Base-by-base conservation (phyloP, 169 alveolate genomes). In the Theileria annulata region DNA sequence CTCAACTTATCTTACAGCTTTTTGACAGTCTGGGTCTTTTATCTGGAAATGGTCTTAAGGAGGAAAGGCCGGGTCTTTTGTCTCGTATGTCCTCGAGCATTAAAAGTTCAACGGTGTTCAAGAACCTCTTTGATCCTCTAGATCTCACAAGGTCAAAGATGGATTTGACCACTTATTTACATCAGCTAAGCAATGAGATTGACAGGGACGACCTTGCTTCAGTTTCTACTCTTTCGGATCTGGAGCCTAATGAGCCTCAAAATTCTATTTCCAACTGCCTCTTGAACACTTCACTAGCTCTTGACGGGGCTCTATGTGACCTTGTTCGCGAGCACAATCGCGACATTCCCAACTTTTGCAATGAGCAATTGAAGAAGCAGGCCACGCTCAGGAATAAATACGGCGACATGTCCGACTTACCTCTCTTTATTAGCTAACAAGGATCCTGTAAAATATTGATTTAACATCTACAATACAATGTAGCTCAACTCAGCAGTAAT, bases 391-490 rank as follows among this genome's bases (percentile, higher is more conserved):
- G 77, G 47, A 72, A 72, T 33, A 72, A 30, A 72, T 82, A 60
- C 42, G 89, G 83, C 30, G 89, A 82, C 68, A 75, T 82, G 86
- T 82, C 89, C 1, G 89, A 82, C 76, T 48, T 75, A n/a, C 89
- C 89, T 3, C 73, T 82, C 63, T 51, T 82, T 6, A n/a, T 75
- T 17, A 30, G 21, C 31, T 62, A 62, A 12, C 42, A 35, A 62
- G 3, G n/a, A n/a, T n/a, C n/a, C 19, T 73, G 76, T 58, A 58
- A 58, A 10, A 58, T 58, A 58, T 35, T 35, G 47, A 42, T 42
- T 42, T 42, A 42, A 42, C 51, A n/a, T n/a, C n/a, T n/a, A n/a
- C n/a, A n/a, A n/a, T n/a, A n/a, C n/a, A n/a, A n/a, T n/a, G n/a
- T n/a, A n/a, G n/a, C n/a, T n/a, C n/a, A n/a, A n/a, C n/a, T n/a